These are phyloP conservation scores for Pterocarpus macrocarpus DNA, from an alignment of 306 rosid genomes.

Conservation along the genomic window DNA sequence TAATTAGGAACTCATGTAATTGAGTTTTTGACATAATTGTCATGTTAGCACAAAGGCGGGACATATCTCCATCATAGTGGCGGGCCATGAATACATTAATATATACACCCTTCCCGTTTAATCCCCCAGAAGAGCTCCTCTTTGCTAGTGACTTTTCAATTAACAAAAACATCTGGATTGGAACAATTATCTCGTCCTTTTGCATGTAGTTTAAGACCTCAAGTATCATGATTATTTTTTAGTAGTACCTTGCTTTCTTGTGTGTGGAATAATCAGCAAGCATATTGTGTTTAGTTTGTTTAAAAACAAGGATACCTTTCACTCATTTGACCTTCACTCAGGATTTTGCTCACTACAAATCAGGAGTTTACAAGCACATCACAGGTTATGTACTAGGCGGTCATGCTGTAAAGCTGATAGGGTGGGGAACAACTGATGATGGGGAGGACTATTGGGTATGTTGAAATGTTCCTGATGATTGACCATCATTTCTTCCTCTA, in stretches of 20 bases:
- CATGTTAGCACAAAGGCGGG: background rate
- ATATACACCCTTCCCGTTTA: slow-evolving; percentile 18
- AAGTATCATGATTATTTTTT: slow-evolving; percentile 16
- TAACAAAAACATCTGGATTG: background rate
- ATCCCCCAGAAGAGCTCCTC: background rate
- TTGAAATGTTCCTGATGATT: slow-evolving; percentile 35
- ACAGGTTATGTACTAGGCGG: slow-evolving; percentile 83
- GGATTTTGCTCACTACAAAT: slow-evolving; percentile 98
- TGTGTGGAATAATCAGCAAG: slow-evolving; percentile 6
- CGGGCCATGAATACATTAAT: background rate
- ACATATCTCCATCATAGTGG: slow-evolving; percentile 1
- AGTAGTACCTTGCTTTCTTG: slow-evolving; percentile 1
- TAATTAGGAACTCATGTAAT: background rate
- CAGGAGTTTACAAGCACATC: slow-evolving; percentile 94
- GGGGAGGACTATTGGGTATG: slow-evolving; percentile 97
- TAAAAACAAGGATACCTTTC: background rate
- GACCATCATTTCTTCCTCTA: background rate
- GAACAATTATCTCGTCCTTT: background rate
- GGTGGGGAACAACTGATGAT: slow-evolving; percentile 88
- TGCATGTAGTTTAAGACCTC: background rate
- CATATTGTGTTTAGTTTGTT: background rate
- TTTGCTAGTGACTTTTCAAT: slow-evolving; percentile 32
- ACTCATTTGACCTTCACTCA: slow-evolving; percentile 52
- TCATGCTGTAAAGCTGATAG: slow-evolving; percentile 95
- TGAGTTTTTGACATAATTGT: background rate